Evolutionary conservation across 2,329 filamentous ascomycete genomes (phyloP).

Genomic region (Aspergillus transmontanensis): DNA sequence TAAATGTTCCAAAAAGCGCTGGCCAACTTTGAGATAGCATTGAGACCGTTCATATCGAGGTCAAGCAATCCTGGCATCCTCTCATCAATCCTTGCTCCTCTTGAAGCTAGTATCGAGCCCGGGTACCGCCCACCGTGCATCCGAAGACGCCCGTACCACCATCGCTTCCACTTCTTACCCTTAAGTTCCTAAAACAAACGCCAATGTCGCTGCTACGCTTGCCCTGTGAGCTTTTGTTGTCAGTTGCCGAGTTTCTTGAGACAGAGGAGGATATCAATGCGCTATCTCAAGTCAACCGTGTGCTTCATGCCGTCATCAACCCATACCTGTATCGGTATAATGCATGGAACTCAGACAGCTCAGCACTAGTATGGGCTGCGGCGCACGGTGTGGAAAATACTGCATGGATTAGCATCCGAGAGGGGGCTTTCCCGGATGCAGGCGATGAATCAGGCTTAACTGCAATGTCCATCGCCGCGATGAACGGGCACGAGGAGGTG

Average conservation of each 20-base stretch:
- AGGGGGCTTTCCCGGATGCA: background rate
- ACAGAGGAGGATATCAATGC: slow-evolving; percentile 1
- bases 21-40: background rate
- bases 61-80: background rate
- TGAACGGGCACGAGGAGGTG: background rate
- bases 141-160: background rate
- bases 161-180: background rate
- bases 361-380: slow-evolving; percentile 5
- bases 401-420: background rate
- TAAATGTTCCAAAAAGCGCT: background rate
- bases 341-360: background rate
- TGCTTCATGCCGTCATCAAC: background rate
- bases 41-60: background rate
- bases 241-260: background rate
- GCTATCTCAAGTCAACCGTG: background rate
- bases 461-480: background rate
- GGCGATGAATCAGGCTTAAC: background rate
- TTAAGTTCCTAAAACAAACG: background rate
- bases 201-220: slow-evolving; percentile 3
- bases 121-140: background rate
- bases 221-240: background rate
- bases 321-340: slow-evolving; percentile 4
- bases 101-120: background rate
- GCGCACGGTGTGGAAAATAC: background rate
- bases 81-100: background rate